These are phyloP conservation scores for Penicillium sp. DNA, from an alignment of 2,329 filamentous ascomycete species.

Conservation along the genomic window DNA sequence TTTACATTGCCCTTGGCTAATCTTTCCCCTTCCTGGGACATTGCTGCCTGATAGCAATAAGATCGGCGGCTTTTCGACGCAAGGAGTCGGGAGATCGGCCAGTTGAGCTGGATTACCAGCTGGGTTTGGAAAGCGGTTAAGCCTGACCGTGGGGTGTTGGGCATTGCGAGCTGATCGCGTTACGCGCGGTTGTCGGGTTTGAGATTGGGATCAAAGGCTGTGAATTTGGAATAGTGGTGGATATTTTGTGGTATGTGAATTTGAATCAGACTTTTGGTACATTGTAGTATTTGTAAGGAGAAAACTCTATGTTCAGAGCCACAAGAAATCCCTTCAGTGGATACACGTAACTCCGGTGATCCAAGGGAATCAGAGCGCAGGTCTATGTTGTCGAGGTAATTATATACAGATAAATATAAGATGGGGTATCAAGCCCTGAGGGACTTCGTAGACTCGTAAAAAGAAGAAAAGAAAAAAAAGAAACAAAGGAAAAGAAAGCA, in stretches of 20 bases:
- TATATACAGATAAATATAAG: conserved; percentile 17
- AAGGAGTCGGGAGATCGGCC: conserved; percentile 24
- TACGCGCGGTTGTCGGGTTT: background rate
- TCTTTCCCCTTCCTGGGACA: background rate
- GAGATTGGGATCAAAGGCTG: too few relatives aligned
- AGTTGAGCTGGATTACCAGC: background rate
- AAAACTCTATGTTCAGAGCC: too few relatives aligned
- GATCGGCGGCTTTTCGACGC: conserved; percentile 18
- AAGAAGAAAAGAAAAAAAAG: background rate
- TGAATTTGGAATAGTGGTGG: too few relatives aligned
- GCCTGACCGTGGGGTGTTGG: background rate
- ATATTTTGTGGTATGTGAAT: too few relatives aligned
- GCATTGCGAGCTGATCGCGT: background rate
- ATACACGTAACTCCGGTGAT: background rate
- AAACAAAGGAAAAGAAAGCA: background rate
- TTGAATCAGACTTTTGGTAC: too few relatives aligned
- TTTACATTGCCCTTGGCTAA: background rate
- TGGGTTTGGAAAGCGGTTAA: background rate
- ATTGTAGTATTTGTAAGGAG: too few relatives aligned
- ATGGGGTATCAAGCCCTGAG: conserved; percentile 19
- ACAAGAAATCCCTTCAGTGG: background rate
- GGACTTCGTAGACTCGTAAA: conserved; percentile 16
- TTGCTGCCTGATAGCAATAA: background rate
- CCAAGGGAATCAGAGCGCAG: background rate
- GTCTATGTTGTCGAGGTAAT: conserved; percentile 6